These are phyloP conservation scores for Tillandsia leiboldiana DNA, from an alignment of 176 grass and related monocot species.

Conservation along the genomic window DNA sequence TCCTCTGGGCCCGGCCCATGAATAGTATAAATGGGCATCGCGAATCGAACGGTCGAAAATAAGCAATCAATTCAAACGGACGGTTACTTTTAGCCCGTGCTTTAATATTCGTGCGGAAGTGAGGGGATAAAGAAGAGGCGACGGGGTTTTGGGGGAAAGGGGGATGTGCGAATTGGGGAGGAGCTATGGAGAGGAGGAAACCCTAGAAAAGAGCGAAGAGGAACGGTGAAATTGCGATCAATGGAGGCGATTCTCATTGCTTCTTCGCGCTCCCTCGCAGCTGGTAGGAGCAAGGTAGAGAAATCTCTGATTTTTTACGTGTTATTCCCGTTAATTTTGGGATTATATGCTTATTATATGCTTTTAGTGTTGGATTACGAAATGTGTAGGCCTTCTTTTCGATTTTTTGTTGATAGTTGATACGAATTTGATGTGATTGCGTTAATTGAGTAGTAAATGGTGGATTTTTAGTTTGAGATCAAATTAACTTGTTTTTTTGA, in stretches of 20 bases:
- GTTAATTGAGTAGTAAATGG: background rate
- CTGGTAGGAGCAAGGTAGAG: conserved; percentile 1
- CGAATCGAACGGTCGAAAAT: no score
- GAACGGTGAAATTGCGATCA: background rate
- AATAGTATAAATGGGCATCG: no score
- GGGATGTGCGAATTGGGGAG: background rate
- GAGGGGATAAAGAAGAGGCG: no score
- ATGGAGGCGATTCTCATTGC: background rate
- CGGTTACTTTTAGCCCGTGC: no score
- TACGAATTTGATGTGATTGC: background rate
- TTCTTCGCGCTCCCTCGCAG: background rate
- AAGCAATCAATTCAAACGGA: no score
- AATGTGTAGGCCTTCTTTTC: background rate
- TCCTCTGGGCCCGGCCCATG: no score
- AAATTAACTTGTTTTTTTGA: background rate
- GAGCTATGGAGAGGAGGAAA: background rate
- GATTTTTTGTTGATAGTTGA: background rate
- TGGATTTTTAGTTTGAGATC: background rate
- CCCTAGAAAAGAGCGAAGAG: background rate
- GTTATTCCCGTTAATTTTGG: no score
- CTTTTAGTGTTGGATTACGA: background rate
- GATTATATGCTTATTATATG: background rate
- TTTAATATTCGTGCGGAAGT: no score
- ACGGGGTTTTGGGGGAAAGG: background rate
- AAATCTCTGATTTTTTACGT: background rate